phyloP scores from a whole-genome alignment of 2,329 filamentous ascomycete species.

The Colletotrichum acutatum region DNA sequence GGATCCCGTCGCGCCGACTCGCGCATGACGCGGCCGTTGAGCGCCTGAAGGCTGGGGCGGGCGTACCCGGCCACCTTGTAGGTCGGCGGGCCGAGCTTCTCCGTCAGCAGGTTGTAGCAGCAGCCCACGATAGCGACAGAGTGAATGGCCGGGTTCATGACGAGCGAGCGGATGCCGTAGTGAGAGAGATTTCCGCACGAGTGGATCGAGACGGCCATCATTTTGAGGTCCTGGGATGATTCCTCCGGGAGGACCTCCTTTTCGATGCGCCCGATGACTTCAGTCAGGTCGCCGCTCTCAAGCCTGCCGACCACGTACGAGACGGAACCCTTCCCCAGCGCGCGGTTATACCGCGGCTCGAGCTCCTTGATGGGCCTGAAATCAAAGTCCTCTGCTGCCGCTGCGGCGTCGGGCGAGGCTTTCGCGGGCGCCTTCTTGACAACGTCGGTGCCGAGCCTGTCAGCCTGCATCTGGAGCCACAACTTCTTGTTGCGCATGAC shows the following conservation, averaged over 20 bases:
- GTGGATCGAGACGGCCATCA: slow-evolving; percentile 95
- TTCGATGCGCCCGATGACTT: slow-evolving; percentile 73
- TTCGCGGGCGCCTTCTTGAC: slow-evolving; percentile 40
- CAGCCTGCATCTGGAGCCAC: slow-evolving; percentile 64
- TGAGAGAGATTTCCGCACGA: slow-evolving; percentile 98
- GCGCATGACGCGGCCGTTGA: slow-evolving; percentile 74
- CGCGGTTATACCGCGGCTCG: slow-evolving; percentile 62
- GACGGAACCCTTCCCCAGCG: slow-evolving; percentile 74
- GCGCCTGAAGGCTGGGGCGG: slow-evolving; percentile 73
- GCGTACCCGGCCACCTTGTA: slow-evolving; percentile 81
- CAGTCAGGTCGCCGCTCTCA: slow-evolving; percentile 76
- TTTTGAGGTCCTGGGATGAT: slow-evolving; percentile 52
- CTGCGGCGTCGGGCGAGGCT: slow-evolving; percentile 14
- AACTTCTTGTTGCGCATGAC: slow-evolving; percentile 87
- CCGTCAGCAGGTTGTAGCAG: slow-evolving; percentile 97
- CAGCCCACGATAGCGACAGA: slow-evolving; percentile 97
- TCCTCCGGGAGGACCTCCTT: slow-evolving; percentile 48
- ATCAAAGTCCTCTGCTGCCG: slow-evolving; percentile 42
- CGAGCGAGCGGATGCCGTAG: slow-evolving; percentile 87
- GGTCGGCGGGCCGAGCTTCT: slow-evolving; percentile 85
- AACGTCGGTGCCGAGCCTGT: slow-evolving; percentile 54
- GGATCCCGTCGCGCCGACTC: slow-evolving; percentile 83
- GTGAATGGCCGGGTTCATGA: slow-evolving; percentile 84
- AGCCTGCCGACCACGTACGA: slow-evolving; percentile 83
- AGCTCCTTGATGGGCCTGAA: slow-evolving; percentile 62